Conservation (phyloP, 1,139 yeast genomes). For the Hyphopichia pseudoburtonii region DNA sequence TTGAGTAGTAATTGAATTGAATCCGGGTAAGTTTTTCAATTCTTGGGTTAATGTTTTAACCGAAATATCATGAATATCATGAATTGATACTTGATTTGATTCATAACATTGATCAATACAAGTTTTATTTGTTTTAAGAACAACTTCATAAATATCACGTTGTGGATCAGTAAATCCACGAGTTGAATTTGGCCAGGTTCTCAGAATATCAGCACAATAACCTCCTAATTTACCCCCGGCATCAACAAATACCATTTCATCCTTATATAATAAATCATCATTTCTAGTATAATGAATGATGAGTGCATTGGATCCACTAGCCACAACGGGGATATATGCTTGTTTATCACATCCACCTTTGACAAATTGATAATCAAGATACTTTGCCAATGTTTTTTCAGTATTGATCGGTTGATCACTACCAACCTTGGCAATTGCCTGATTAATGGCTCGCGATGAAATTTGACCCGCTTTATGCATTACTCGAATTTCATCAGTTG, state of each 20-base stretch:
- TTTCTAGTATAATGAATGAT: constrained; percentile 90
- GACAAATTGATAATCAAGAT: constrained; percentile 77
- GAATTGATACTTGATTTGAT: constrained; percentile 52
- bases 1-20: constrained; percentile 46
- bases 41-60: constrained; percentile 60
- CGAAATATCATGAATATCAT: constrained; percentile 75
- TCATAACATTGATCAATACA: constrained; percentile 72
- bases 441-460: constrained; percentile 79
- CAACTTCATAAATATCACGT: constrained; percentile 83
- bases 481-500: constrained; percentile 69
- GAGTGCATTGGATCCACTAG: constrained; percentile 84
- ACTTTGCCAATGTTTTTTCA: constrained; percentile 81
- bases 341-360: constrained; percentile 85
- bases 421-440: constrained; percentile 67
- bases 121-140: constrained; percentile 74
- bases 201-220: constrained; percentile 91
- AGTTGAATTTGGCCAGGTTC: constrained; percentile 89
- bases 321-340: constrained; percentile 95
- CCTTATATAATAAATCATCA: constrained; percentile 70
- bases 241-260: constrained; percentile 87
- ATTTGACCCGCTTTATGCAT: constrained; percentile 83
- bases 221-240: constrained; percentile 96
- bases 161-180: constrained; percentile 75
- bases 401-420: constrained; percentile 48
- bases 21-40: constrained; percentile 68